Evolutionary conservation across 371 early-diverging fungal genomes (phyloP).

Genomic region (Aphelidium insulamus): DNA sequence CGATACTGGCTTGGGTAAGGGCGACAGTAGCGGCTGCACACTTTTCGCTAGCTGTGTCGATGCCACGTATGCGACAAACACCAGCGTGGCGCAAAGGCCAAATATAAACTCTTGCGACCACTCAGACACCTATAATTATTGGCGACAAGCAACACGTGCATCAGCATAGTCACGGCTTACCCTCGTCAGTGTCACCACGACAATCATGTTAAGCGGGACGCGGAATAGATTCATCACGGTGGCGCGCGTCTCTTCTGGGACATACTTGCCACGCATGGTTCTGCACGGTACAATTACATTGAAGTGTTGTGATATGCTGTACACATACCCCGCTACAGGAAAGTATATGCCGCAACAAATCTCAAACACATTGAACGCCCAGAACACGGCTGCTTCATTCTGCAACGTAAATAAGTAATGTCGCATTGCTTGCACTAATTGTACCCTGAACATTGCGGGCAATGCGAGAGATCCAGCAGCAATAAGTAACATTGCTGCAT

Average conservation of each 20-base stretch:
- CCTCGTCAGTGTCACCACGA: slow-evolving; percentile 11
- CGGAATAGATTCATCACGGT: slow-evolving; percentile 21
- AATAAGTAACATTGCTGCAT: too few relatives aligned
- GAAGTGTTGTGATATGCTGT: too few relatives aligned
- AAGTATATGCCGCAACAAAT: slow-evolving; percentile 16
- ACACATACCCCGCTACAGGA: slow-evolving; percentile 12
- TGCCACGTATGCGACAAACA: too few relatives aligned
- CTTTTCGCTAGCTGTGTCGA: too few relatives aligned
- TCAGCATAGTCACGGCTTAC: too few relatives aligned
- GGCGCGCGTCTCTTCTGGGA: slow-evolving; percentile 16
- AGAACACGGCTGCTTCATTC: slow-evolving; percentile 2
- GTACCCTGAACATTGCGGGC: neutral
- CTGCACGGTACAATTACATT: too few relatives aligned
- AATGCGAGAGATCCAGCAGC: neutral
- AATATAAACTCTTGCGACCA: too few relatives aligned
- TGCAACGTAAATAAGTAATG: neutral
- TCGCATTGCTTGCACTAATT: neutral
- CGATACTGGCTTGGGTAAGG: too few relatives aligned
- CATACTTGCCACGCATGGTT: slow-evolving; percentile 8
- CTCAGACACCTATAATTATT: too few relatives aligned
- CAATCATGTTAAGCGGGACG: slow-evolving; percentile 20
- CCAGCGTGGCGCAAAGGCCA: too few relatives aligned
- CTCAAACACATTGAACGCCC: slow-evolving; percentile 15
- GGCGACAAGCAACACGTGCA: too few relatives aligned
- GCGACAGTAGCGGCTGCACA: too few relatives aligned